These are phyloP conservation scores for Hypoxylon sp. DNA, from an alignment of 2,329 filamentous ascomycete genomes.

Conservation along the genomic window DNA sequence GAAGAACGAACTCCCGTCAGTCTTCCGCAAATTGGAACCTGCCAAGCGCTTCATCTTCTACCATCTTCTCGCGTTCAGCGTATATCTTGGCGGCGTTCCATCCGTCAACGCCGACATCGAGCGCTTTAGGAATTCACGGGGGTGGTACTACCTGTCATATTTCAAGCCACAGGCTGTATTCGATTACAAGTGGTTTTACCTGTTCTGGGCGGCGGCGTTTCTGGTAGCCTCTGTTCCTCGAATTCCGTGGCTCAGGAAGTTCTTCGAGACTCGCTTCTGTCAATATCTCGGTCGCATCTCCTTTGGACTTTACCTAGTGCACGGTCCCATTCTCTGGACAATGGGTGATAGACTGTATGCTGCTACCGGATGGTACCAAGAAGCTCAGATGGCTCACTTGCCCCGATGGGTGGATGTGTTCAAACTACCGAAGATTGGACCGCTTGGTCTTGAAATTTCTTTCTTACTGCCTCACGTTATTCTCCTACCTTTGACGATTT, in stretches of 20 bases:
- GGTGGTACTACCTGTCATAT: slow-evolving; percentile 68
- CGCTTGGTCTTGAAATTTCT: slow-evolving; percentile 67
- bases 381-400: slow-evolving; percentile 59
- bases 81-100: slow-evolving; percentile 70
- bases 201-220: slow-evolving; percentile 67
- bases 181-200: slow-evolving; percentile 73
- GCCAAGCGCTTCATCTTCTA: slow-evolving; percentile 62
- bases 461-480: slow-evolving; percentile 69
- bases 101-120: slow-evolving; percentile 58
- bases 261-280: slow-evolving; percentile 66
- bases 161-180: slow-evolving; percentile 72
- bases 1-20: slow-evolving; percentile 58
- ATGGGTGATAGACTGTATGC: slow-evolving; percentile 71
- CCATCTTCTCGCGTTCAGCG: slow-evolving; percentile 58
- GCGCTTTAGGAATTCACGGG: slow-evolving; percentile 61
- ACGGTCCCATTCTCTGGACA: slow-evolving; percentile 67
- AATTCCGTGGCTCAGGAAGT: slow-evolving; percentile 64
- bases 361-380: slow-evolving; percentile 63
- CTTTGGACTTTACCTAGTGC: slow-evolving; percentile 70
- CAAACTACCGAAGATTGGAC: slow-evolving; percentile 62
- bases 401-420: slow-evolving; percentile 65
- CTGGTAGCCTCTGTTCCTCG: slow-evolving; percentile 64
- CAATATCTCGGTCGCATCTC: slow-evolving; percentile 71
- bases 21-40: slow-evolving; percentile 56
- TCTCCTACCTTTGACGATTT: slow-evolving; percentile 66